Conservation (phyloP, 1,284 basidiomycete species). For the Austroboletus sp. region DNA sequence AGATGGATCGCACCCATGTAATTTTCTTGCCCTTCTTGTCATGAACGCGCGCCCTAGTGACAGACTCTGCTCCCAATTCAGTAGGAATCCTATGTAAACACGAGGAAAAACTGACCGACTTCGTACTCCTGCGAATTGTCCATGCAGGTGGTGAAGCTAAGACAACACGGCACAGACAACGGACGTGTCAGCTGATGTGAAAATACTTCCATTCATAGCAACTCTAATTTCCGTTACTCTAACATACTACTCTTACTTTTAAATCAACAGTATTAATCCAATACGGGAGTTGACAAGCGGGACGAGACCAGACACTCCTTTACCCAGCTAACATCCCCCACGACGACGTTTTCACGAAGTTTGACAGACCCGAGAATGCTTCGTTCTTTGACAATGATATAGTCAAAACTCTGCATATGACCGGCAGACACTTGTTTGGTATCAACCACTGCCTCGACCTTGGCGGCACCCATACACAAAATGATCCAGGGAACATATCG, state of each 20-base stretch:
- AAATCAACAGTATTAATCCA: conserved; percentile 8
- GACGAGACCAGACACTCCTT: conserved; percentile 67
- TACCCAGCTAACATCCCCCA: conserved; percentile 63
- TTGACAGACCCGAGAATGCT: conserved; percentile 25
- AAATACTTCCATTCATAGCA: conserved; percentile 16
- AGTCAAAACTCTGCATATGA: conserved; percentile 46
- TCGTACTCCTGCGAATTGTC: conserved; percentile 47
- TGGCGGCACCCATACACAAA: conserved; percentile 64
- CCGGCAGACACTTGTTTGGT: conserved; percentile 32
- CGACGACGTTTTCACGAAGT: conserved; percentile 28
- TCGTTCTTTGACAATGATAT: conserved; percentile 57
- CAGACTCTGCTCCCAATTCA: conserved; percentile 40
- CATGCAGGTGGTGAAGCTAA: conserved; percentile 25
- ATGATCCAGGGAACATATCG: conserved; percentile 50
- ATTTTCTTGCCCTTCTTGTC: conserved; percentile 40
- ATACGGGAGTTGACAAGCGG: conserved; percentile 18
- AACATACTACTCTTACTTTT: conserved; percentile 15
- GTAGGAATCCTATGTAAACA: not conserved
- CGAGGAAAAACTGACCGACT: conserved; percentile 46
- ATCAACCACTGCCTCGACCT: conserved; percentile 52
- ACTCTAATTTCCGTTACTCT: too few relatives aligned
- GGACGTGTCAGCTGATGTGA: conserved; percentile 9
- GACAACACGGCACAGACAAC: conserved; percentile 4
- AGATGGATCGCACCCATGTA: conserved; percentile 37
- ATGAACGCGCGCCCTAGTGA: conserved; percentile 45